Percentiles rank a stretch among this genome's conserved stretches.
These are phyloP conservation scores for Hymenoscyphus occultus DNA, from an alignment of 2,329 filamentous ascomycete species.

Conservation along the genomic window DNA sequence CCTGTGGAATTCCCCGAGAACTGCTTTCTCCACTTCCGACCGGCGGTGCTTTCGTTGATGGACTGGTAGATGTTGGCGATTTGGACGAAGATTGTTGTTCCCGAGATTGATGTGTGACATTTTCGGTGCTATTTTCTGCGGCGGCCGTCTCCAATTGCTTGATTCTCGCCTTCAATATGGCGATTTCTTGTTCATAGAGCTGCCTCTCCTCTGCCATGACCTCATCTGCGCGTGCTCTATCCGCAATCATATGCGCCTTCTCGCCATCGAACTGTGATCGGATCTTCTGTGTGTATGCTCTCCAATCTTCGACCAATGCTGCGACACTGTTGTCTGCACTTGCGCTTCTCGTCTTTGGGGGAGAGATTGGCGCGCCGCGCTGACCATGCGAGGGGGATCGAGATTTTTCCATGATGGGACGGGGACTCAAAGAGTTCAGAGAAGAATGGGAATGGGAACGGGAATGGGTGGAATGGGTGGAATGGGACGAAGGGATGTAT, in stretches of 20 bases:
- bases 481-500: conserved; percentile 18
- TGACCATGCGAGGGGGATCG: conserved; percentile 22
- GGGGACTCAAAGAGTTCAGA: conserved; percentile 11
- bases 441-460: neutral
- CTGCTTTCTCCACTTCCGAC: conserved; percentile 23
- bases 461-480: neutral
- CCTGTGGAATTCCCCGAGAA: conserved; percentile 30
- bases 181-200: conserved; percentile 36
- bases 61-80: neutral
- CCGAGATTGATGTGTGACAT: neutral
- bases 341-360: conserved; percentile 33
- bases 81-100: neutral
- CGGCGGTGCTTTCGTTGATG: neutral
- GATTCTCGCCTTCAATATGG: conserved; percentile 29
- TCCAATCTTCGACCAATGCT: conserved; percentile 34
- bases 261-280: conserved; percentile 34
- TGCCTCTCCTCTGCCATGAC: conserved; percentile 35
- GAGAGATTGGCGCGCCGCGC: conserved; percentile 28
- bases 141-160: conserved; percentile 28
- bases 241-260: conserved; percentile 34
- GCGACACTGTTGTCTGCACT: conserved; percentile 30
- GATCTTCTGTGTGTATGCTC: conserved; percentile 33
- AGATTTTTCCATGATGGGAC: conserved; percentile 18
- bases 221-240: conserved; percentile 32
- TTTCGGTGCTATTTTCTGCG: conserved; percentile 1